Evolutionary conservation across 768 basidiomycete genomes (phyloP).

Genomic region (Chalciporus sphaerocephalus): DNA sequence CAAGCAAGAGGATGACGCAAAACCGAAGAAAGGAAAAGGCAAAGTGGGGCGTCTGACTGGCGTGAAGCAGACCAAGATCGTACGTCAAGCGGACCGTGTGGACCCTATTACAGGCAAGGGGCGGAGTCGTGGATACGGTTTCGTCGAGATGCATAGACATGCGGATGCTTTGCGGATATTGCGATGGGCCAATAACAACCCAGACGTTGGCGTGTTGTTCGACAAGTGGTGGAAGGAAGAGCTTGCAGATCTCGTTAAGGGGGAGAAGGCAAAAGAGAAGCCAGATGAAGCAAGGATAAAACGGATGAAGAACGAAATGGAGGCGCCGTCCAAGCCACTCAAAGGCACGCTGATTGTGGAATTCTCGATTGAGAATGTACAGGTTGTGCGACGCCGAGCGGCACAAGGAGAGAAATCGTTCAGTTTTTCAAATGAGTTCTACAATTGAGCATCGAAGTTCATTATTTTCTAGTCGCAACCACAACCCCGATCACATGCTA

Average conservation of each 20-base stretch:
- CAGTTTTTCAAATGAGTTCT: not conserved
- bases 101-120: constrained; percentile 86
- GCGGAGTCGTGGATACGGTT: constrained; percentile 91
- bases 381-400: constrained; percentile 76
- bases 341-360: constrained; percentile 75
- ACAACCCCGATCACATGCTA: constrained; percentile 8
- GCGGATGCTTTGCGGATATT: constrained; percentile 87
- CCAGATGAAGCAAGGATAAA: constrained; percentile 51
- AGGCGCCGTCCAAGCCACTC: constrained; percentile 34
- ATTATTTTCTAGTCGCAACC: constrained; percentile 7
- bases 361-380: constrained; percentile 93
- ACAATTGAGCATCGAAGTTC: not conserved
- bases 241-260: constrained; percentile 50
- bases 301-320: constrained; percentile 55
- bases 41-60: constrained; percentile 35
- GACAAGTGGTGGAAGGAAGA: constrained; percentile 86
- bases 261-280: constrained; percentile 45
- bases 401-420: constrained; percentile 42
- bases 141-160: constrained; percentile 85
- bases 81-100: constrained; percentile 84
- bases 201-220: constrained; percentile 58
- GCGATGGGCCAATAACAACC: constrained; percentile 92
- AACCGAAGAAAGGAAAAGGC: constrained; percentile 22
- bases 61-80: constrained; percentile 90
- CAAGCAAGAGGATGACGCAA: constrained; percentile 22